phyloP scores from a whole-genome alignment of 1,284 basidiomycete genomes.

The Ceratobasidium sp. region DNA sequence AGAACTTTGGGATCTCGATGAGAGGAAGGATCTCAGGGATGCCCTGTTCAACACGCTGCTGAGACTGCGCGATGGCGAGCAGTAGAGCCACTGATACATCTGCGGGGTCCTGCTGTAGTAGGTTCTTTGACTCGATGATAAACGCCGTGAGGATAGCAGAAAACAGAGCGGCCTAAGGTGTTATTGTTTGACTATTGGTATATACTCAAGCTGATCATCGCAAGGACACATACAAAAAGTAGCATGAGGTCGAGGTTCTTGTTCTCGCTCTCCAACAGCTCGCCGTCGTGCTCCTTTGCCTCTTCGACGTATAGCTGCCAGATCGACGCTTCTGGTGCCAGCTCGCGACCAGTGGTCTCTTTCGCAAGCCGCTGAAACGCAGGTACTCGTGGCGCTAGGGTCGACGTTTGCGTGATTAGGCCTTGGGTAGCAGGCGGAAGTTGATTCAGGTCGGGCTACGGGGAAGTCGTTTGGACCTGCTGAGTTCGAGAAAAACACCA shows the following conservation, averaged over 20 bases:
- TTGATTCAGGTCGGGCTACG: neutral
- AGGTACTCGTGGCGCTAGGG: neutral
- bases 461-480: neutral
- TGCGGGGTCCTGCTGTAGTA: too few species aligned
- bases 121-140: too few species aligned
- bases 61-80: too few species aligned
- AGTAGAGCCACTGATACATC: too few species aligned
- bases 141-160: too few species aligned
- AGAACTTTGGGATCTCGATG: neutral
- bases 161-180: too few species aligned
- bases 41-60: too few species aligned
- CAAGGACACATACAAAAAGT: constrained; percentile 13
- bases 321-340: constrained; percentile 6
- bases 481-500: neutral
- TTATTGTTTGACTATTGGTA: neutral
- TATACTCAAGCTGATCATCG: neutral
- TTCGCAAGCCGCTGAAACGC: neutral
- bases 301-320: constrained; percentile 13
- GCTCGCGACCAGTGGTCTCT: constrained; percentile 3
- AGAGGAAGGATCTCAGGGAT: neutral
- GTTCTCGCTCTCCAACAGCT: constrained; percentile 5
- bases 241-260: constrained; percentile 10
- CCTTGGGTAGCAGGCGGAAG: neutral
- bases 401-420: neutral
- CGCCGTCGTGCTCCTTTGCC: constrained; percentile 12